Percentiles rank a stretch among this genome's conserved stretches.
phyloP scores from a whole-genome alignment of 1,139 yeast genomes.

The Fermentozyma sake region DNA sequence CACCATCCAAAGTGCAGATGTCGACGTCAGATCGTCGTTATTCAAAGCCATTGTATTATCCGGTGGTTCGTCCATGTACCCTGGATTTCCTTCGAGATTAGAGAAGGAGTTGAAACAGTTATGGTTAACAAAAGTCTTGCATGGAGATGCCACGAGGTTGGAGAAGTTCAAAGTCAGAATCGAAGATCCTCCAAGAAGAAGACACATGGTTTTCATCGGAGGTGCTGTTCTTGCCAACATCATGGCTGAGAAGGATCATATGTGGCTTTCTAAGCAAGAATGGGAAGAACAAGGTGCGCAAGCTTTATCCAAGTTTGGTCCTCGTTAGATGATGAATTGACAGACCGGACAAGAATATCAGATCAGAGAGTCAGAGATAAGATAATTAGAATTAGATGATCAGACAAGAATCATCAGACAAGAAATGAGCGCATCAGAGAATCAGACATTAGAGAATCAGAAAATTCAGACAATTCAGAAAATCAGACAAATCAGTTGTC shows the following conservation, averaged over 20 bases:
- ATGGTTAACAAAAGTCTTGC: constrained; percentile 86
- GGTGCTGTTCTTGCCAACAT: constrained; percentile 98
- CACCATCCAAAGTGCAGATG: constrained; percentile 90
- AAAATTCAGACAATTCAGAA: too few species aligned
- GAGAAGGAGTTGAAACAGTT: constrained; percentile 95
- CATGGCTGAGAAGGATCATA: constrained; percentile 96
- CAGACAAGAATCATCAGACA: too few species aligned
- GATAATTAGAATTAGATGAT: too few species aligned
- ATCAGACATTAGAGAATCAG: too few species aligned
- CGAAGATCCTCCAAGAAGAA: constrained; percentile 98
- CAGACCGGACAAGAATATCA: too few species aligned
- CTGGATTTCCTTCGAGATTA: constrained; percentile 92
- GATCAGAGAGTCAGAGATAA: too few species aligned
- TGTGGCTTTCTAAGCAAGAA: constrained; percentile 96
- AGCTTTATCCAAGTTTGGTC: constrained; percentile 85
- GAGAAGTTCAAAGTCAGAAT: constrained; percentile 92
- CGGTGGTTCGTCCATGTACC: constrained; percentile 98
- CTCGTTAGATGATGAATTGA: constrained; percentile 51
- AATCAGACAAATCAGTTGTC: too few species aligned
- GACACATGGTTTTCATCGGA: constrained; percentile 98
- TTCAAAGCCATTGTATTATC: constrained; percentile 90
- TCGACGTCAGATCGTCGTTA: constrained; percentile 84
- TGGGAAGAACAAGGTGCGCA: constrained; percentile 97
- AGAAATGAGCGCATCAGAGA: too few species aligned
- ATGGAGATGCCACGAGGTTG: constrained; percentile 82